Percentiles rank a stretch among this genome's conserved stretches.
phyloP scores from a whole-genome alignment of 2,329 filamentous ascomycete species.

The Aspergillus brasiliensis region DNA sequence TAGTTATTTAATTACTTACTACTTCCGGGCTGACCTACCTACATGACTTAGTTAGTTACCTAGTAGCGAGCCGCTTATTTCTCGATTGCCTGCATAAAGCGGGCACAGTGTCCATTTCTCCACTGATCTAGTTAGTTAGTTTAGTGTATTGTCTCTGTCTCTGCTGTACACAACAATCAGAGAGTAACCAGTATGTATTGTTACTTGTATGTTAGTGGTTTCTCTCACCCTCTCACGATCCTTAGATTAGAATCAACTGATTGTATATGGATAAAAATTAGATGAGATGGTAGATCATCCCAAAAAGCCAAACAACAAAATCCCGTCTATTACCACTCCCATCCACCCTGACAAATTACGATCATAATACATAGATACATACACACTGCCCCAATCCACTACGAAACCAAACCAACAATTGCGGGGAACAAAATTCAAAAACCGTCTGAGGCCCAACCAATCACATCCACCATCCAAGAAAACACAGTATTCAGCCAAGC shows the following conservation, averaged over 20 bases:
- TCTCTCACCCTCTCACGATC: no score
- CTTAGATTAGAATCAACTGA: not conserved
- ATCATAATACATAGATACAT: no score
- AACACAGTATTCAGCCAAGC: no score
- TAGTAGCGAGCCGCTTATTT: not conserved
- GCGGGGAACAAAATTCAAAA: not conserved
- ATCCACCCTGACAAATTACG: no score
- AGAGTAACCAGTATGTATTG: no score
- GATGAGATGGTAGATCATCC: no score
- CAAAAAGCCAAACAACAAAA: no score
- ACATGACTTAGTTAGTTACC: not conserved
- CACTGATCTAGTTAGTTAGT: not conserved
- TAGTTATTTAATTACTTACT: not conserved
- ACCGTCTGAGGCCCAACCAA: not conserved
- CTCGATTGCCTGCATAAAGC: not conserved
- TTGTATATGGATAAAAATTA: no score
- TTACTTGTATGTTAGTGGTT: no score
- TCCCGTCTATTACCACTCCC: no score
- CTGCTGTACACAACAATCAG: no score
- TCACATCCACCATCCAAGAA: no score
- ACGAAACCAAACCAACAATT: not conserved
- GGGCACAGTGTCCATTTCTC: not conserved
- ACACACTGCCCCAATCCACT: not conserved
- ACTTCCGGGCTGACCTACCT: not conserved
- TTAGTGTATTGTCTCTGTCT: not conserved